These are phyloP conservation scores for Detonula confervacea DNA, from an alignment of 352 stramenopile species.

Conservation along the genomic window DNA sequence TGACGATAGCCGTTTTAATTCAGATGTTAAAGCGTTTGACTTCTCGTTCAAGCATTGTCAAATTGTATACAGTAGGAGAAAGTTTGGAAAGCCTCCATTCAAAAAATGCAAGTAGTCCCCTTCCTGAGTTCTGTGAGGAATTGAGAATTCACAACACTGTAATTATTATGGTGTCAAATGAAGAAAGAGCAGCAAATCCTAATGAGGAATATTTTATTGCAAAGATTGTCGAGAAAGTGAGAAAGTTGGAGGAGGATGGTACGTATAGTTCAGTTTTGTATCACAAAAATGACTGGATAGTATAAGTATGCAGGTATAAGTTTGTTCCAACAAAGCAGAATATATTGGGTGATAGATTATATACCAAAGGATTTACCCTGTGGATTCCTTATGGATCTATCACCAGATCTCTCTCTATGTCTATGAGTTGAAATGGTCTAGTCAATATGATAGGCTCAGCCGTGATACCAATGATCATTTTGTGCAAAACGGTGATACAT, in stretches of 20 bases:
- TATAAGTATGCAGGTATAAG: not conserved
- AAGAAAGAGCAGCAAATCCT: not conserved
- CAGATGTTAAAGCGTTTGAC: too few species aligned
- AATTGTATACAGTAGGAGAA: not conserved
- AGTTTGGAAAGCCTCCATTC: not conserved
- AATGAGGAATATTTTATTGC: conserved; percentile 5
- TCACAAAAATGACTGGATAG: conserved; percentile 3
- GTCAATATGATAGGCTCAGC: too few species aligned
- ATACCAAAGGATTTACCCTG: not conserved
- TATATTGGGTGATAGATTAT: not conserved
- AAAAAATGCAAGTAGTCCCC: not conserved
- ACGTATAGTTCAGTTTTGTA: not conserved
- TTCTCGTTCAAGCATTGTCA: too few species aligned
- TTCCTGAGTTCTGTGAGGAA: not conserved
- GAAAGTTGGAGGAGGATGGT: not conserved
- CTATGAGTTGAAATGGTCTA: not conserved
- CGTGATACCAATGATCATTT: too few species aligned
- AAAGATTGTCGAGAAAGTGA: not conserved
- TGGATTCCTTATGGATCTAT: conserved; percentile 1
- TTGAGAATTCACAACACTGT: not conserved
- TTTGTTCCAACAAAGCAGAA: conserved; percentile 7
- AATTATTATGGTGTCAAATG: not conserved
- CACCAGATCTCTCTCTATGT: not conserved
- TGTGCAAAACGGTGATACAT: too few species aligned
- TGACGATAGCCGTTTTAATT: too few species aligned